Conservation (phyloP, 345 rosid species). For the Lepidium africanum region DNA sequence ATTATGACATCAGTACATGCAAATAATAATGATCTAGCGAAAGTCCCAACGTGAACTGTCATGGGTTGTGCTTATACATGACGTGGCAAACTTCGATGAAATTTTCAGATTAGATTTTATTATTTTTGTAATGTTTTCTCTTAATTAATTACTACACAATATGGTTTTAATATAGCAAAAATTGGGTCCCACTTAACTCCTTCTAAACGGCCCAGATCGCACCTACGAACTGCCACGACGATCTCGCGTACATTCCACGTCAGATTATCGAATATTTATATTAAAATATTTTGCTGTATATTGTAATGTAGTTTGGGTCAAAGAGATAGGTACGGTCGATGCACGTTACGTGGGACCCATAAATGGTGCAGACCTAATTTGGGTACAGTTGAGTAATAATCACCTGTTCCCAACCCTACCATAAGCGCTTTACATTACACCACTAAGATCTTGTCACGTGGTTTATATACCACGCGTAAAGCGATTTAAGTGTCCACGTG, state of each 20-base stretch:
- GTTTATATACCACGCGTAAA: background rate
- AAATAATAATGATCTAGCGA: background rate
- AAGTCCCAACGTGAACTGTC: constrained; percentile 12
- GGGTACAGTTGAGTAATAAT: constrained; percentile 21
- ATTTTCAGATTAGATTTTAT: background rate
- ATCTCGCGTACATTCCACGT: constrained; percentile 26
- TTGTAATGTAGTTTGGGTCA: constrained; percentile 8
- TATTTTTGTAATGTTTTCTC: background rate
- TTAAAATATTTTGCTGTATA: background rate
- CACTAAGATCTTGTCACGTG: background rate
- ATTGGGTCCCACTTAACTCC: background rate
- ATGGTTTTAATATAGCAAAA: background rate
- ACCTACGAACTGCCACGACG: constrained; percentile 16
- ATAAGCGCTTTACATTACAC: background rate
- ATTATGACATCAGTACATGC: too few relatives aligned
- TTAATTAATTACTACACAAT: background rate
- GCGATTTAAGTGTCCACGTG: background rate
- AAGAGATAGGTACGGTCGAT: constrained; percentile 41
- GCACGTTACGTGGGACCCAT: constrained; percentile 34
- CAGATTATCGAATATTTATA: background rate
- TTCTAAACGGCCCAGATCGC: background rate
- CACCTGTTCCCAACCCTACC: constrained; percentile 13
- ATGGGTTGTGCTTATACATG: background rate
- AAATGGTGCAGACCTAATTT: background rate
- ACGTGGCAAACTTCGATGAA: background rate